Evolutionary conservation across 2,329 filamentous ascomycete genomes (phyloP).

Genomic region (Phaeosphaeriaceae sp.): DNA sequence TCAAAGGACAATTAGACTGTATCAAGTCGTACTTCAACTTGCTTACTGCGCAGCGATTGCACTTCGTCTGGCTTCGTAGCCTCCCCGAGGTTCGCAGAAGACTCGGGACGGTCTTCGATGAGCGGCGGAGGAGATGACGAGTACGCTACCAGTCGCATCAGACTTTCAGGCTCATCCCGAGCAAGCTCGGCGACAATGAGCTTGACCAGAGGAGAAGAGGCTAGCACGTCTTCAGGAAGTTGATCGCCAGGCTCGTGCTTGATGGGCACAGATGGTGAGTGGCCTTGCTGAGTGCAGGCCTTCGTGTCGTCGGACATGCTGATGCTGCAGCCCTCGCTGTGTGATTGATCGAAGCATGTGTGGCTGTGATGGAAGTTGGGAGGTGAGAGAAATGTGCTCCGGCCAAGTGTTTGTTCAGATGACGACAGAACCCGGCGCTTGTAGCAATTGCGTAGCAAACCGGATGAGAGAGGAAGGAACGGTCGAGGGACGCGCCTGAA

Average conservation of each 20-base stretch:
- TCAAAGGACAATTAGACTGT: conserved; percentile 2
- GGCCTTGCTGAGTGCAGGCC: background rate
- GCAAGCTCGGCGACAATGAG: conserved; percentile 7
- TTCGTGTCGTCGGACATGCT: conserved; percentile 1
- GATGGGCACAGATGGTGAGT: background rate
- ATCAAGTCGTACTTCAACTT: background rate
- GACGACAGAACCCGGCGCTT: background rate
- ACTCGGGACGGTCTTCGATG: conserved; percentile 1
- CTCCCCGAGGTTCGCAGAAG: background rate
- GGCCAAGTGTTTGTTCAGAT: background rate
- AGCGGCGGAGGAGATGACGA: conserved; percentile 10
- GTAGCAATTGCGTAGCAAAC: conserved; percentile 4
- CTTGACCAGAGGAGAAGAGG: background rate
- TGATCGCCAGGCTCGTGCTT: background rate
- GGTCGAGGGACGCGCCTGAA: background rate
- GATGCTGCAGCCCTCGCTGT: background rate
- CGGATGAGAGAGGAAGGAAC: conserved; percentile 1
- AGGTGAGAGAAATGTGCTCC: background rate
- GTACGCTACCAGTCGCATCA: background rate
- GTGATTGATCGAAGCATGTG: background rate
- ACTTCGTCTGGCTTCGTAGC: background rate
- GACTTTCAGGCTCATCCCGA: background rate
- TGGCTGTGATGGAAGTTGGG: background rate
- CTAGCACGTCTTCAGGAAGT: background rate
- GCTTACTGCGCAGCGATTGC: conserved; percentile 9